Evolutionary conservation across 2,329 filamentous ascomycete genomes (phyloP).

Genomic region (Oidium heveae): DNA sequence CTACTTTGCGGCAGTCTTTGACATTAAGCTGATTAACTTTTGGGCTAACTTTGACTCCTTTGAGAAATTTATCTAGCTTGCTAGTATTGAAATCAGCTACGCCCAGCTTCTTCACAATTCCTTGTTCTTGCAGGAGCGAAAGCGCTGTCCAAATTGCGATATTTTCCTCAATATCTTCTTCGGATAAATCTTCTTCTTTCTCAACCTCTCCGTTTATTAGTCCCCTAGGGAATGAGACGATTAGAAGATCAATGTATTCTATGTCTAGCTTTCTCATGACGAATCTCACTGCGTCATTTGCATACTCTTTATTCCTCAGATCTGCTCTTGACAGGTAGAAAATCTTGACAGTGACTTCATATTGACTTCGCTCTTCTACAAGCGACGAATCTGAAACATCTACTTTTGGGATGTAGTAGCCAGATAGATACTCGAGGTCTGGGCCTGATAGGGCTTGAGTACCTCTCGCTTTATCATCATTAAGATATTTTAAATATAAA

Average conservation of each 20-base stretch:
- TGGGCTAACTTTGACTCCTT: conserved; percentile 44
- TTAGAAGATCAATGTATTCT: conserved; percentile 57
- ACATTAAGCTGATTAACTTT: conserved; percentile 90
- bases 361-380: conserved; percentile 56
- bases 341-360: conserved; percentile 87
- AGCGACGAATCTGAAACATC: conserved; percentile 47
- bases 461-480: too few species aligned
- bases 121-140: conserved; percentile 46
- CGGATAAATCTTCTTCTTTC: conserved; percentile 38
- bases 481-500: too few species aligned
- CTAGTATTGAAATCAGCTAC: conserved; percentile 79
- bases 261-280: conserved; percentile 62
- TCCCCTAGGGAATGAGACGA: conserved; percentile 80
- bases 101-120: conserved; percentile 51
- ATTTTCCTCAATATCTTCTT: conserved; percentile 42
- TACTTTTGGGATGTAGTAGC: conserved; percentile 54
- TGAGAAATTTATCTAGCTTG: conserved; percentile 54
- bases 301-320: conserved; percentile 36
- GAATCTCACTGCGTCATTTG: conserved; percentile 51
- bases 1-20: conserved; percentile 85
- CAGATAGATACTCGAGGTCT: conserved; percentile 9
- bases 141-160: conserved; percentile 44
- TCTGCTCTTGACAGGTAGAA: conserved; percentile 66
- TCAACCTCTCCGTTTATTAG: conserved; percentile 85
- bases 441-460: too few species aligned